A percentile compares a stretch with the other conserved stretches of the same genome.
Conservation (phyloP, 306 rosid species). For the Mucuna pruriens region DNA sequence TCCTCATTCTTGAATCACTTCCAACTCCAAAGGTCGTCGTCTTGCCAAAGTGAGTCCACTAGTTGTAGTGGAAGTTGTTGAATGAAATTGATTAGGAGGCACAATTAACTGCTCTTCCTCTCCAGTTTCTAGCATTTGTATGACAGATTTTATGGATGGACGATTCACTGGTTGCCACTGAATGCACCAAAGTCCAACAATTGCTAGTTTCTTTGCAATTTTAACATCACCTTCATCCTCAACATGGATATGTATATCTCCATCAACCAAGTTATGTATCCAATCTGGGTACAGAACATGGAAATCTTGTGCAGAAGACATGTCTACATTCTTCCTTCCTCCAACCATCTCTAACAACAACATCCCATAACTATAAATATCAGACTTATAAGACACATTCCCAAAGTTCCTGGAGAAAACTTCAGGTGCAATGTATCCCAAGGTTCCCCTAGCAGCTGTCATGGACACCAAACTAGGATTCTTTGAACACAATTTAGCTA, state of each 20-base stretch:
- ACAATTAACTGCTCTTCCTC: background rate
- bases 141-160: background rate
- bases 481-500: background rate
- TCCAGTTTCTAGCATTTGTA: background rate
- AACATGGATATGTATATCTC: background rate
- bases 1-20: background rate
- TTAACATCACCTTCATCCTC: background rate
- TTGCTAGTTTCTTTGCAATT: too few relatives aligned
- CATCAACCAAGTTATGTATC: background rate
- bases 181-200: too few relatives aligned
- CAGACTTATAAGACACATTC: background rate
- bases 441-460: background rate
- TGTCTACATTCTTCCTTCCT: background rate
- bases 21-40: background rate
- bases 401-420: background rate
- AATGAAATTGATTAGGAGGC: background rate
- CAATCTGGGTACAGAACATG: background rate
- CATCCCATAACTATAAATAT: background rate
- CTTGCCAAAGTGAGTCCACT: background rate
- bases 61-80: background rate
- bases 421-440: conserved; percentile 4
- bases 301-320: background rate
- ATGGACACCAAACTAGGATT: background rate
- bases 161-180: background rate
- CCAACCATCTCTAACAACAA: background rate